Evolutionary conservation across 305 asterid genomes (phyloP).

Genomic region (Fraxinus xanthoxyloides): DNA sequence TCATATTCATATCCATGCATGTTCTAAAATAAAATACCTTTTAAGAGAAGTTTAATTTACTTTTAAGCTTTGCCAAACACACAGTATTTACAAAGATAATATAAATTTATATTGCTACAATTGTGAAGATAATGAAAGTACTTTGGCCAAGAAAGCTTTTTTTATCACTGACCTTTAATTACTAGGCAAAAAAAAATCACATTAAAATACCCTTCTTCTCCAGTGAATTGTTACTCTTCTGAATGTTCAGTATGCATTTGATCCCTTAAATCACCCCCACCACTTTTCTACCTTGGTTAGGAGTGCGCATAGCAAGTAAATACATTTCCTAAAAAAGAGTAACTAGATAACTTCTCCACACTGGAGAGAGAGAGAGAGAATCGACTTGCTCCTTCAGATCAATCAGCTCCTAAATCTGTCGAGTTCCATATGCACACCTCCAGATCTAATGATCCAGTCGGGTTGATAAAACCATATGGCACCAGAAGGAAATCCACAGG

Average conservation of each 20-base stretch:
- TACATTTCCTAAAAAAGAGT: conserved; percentile 13
- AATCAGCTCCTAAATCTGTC: conserved; percentile 55
- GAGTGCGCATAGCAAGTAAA: conserved; percentile 18
- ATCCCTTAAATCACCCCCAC: background rate
- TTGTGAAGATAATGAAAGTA: background rate
- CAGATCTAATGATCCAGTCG: conserved; percentile 60
- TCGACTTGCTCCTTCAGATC: background rate
- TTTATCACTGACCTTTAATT: background rate
- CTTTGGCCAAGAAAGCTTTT: background rate
- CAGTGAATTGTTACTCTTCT: background rate
- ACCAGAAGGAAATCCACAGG: conserved; percentile 79
- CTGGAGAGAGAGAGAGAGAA: conserved; percentile 13
- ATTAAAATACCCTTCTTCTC: background rate
- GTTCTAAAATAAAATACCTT: background rate
- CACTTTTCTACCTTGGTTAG: background rate
- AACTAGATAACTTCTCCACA: conserved; percentile 17
- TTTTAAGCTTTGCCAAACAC: background rate
- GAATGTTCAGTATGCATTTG: background rate
- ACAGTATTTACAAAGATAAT: background rate
- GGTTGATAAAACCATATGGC: conserved; percentile 57
- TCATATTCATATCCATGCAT: background rate
- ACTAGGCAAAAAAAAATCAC: background rate
- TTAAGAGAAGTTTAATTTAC: background rate
- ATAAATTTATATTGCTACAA: background rate
- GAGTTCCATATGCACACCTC: conserved; percentile 89